Percentiles rank a stretch among this genome's conserved stretches.
Evolutionary conservation across 192 early-diverging fungal genomes (phyloP).

Genomic region (Ambispora gerdemannii): DNA sequence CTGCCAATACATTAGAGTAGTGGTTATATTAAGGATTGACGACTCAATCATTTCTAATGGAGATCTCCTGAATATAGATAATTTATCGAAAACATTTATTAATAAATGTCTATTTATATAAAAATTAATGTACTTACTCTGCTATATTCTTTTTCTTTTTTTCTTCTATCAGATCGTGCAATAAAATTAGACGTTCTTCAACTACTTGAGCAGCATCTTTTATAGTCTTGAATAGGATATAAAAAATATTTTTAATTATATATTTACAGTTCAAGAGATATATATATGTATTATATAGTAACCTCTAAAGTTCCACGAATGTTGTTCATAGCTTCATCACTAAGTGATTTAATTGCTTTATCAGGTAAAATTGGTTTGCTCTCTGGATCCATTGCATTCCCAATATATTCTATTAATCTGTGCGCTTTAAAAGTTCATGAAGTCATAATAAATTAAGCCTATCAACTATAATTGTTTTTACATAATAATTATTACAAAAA

Average conservation of each 20-base stretch:
- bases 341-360: slow-evolving; percentile 7
- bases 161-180: slow-evolving; percentile 22
- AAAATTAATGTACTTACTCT: too few species aligned
- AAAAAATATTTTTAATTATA: not conserved
- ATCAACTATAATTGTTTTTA: too few species aligned
- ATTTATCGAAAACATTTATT: too few species aligned
- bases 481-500: not conserved
- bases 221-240: slow-evolving; percentile 1
- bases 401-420: too few species aligned
- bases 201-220: slow-evolving; percentile 6
- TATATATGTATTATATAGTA: not conserved
- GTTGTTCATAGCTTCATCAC: not conserved
- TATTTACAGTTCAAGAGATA: not conserved
- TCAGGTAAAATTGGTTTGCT: too few species aligned
- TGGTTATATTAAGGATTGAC: slow-evolving; percentile 5
- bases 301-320: not conserved
- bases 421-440: not conserved
- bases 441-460: not conserved
- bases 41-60: not conserved
- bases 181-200: slow-evolving; percentile 12
- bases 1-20: not conserved
- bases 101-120: too few species aligned
- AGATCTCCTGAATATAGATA: too few species aligned
- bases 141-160: slow-evolving; percentile 3
- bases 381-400: too few species aligned